Conservation (phyloP, 2,329 filamentous ascomycete species). For the Trichoderma guizhouense region DNA sequence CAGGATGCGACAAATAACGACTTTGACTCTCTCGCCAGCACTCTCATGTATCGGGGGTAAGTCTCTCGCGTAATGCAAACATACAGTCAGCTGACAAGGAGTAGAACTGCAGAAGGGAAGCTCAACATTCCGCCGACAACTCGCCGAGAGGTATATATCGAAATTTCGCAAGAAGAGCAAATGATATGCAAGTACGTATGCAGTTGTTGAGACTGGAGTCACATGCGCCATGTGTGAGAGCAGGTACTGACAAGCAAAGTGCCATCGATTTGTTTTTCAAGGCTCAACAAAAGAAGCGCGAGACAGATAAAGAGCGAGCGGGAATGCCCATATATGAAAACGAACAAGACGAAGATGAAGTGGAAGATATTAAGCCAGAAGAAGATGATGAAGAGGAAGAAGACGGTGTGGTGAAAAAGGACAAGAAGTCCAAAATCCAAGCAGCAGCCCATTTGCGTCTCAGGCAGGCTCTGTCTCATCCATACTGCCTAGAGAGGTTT, state of each 20-base stretch:
- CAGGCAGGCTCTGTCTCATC: conserved; percentile 28
- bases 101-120: conserved; percentile 21
- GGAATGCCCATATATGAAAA: not conserved
- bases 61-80: not conserved
- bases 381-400: not conserved
- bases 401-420: too few species aligned
- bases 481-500: conserved; percentile 28
- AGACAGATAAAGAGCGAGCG: conserved; percentile 20
- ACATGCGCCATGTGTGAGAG: too few species aligned
- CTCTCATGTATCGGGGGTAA: conserved; percentile 31
- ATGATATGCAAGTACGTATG: conserved; percentile 28
- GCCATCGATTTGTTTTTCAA: not conserved
- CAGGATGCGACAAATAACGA: conserved; percentile 19
- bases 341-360: not conserved
- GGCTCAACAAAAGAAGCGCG: not conserved
- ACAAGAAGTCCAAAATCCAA: not conserved
- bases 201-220: not conserved
- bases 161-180: conserved; percentile 27
- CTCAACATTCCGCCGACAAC: conserved; percentile 25
- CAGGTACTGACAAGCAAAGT: not conserved
- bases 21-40: conserved; percentile 23
- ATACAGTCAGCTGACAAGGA: conserved; percentile 21
- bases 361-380: not conserved
- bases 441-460: not conserved
- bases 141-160: conserved; percentile 24